Conservation (phyloP, 2,329 filamentous ascomycete species). For the Pseudogymnoascus destructans region DNA sequence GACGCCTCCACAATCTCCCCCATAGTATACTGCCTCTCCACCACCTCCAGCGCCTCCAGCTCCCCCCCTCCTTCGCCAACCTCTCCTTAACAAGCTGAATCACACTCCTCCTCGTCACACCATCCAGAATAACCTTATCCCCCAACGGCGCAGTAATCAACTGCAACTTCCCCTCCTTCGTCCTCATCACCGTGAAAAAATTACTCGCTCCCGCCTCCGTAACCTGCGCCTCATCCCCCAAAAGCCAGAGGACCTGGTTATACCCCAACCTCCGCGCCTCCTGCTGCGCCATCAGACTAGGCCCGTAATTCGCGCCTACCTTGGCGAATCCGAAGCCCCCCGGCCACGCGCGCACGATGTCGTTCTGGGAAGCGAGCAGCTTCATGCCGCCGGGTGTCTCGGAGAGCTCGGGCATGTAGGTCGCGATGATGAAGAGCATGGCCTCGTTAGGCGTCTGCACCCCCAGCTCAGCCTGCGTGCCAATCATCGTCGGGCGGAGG, state of each 20-base stretch:
- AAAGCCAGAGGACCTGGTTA: conserved; percentile 90
- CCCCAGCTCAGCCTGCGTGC: conserved; percentile 65
- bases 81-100: conserved; percentile 57
- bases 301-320: conserved; percentile 87
- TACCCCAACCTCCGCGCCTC: conserved; percentile 63
- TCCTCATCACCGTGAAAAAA: conserved; percentile 75
- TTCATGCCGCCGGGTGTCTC: conserved; percentile 45
- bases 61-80: conserved; percentile 32
- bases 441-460: conserved; percentile 70
- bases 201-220: conserved; percentile 89
- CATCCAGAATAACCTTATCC: conserved; percentile 73
- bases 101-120: conserved; percentile 73
- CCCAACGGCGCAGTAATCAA: conserved; percentile 75
- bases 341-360: conserved; percentile 83
- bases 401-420: conserved; percentile 43
- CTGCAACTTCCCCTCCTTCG: conserved; percentile 48
- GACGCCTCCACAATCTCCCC: conserved; percentile 60
- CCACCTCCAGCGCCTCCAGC: conserved; percentile 48
- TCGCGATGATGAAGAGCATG: conserved; percentile 73
- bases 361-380: conserved; percentile 65
- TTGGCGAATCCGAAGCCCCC: conserved; percentile 89
- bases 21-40: conserved; percentile 76
- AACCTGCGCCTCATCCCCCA: conserved; percentile 62
- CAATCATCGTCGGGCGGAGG: conserved; percentile 77
- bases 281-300: conserved; percentile 62